Base-by-base conservation (phyloP, 2,329 filamentous ascomycete species). In the Xylaria sp. region DNA sequence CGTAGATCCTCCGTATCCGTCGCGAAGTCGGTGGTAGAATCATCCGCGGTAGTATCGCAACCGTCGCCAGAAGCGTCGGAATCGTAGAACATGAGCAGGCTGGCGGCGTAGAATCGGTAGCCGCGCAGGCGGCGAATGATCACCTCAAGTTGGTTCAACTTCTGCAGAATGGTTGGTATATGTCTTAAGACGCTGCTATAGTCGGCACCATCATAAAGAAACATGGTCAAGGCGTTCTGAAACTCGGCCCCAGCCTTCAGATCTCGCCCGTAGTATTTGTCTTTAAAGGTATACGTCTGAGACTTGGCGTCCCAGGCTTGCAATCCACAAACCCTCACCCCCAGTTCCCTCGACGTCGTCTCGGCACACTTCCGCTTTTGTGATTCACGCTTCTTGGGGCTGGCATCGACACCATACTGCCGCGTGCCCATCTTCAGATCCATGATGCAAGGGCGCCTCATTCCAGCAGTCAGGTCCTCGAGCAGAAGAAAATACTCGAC, bases 391-490 rank as follows among this genome's bases (percentile, higher is more conserved):
- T 99, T 99, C 78, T 96, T 96, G 40, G 91, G 86, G 48, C 83
- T 87, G 2, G 94, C 94, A 63, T 97, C 92, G 11, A 97, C 86
- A 7, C 94, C 94, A 70, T 97, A 97, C 69, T 99, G 94, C 2
- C 94, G 87, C 7, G 94, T 99, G 18, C 94, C 94, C 94, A 99
- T 99, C 71, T 99, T 99, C 58, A 99, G 79, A 69, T 99, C 94
- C 72, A 99, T 89, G 55, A 99, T 96, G 73, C 94, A 97, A 4
- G 94, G 94, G 46, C 90, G 87, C 69, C 91, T 92, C 94, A 99
- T 97, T 29, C 93, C 93, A 1, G 93, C 90, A 1, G 94, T 99
- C 44, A 99, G 81, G 70, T 99, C 94, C 72, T 99, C 94, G 8
- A 99, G 77, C 1, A 99, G 80, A 13, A 99, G 78, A 69, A 99